A percentile compares a stretch with the other conserved stretches of the same genome.
These are phyloP conservation scores for Poa pratensis DNA, from an alignment of 176 grass and related monocot species.

Conservation along the genomic window DNA sequence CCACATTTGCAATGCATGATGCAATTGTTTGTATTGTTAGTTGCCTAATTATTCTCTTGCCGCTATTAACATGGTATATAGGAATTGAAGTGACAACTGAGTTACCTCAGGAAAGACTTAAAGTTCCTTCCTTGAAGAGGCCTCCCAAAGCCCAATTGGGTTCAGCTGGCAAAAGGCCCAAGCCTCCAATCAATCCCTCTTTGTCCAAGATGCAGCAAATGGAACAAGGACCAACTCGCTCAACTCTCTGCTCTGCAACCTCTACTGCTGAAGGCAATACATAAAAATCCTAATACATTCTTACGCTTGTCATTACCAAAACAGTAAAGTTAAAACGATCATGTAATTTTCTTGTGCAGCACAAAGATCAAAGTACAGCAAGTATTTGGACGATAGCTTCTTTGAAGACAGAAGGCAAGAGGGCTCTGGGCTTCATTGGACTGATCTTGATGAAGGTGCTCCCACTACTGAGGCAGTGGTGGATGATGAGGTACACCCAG, in stretches of 20 bases:
- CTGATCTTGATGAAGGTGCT: conserved; percentile 23
- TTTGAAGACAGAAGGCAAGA: conserved; percentile 38
- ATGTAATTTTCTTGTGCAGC: conserved; percentile 23
- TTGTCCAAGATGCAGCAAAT: conserved; percentile 51
- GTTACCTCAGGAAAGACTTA: conserved; percentile 51
- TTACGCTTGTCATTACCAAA: conserved; percentile 14
- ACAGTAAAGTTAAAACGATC: neutral
- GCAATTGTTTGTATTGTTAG: conserved; percentile 9
- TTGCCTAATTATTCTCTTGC: conserved; percentile 25
- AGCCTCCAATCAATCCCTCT: conserved; percentile 24
- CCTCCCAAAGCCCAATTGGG: conserved; percentile 30
- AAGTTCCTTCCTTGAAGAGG: conserved; percentile 38
- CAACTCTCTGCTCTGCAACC: conserved; percentile 28
- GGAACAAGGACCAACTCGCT: conserved; percentile 40
- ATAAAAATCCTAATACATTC: conserved; percentile 36
- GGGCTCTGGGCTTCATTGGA: conserved; percentile 19
- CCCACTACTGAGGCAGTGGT: conserved; percentile 45
- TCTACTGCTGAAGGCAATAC: conserved; percentile 41
- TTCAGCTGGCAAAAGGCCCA: conserved; percentile 35
- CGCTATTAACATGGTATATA: conserved; percentile 3
- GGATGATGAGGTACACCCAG: conserved; percentile 84
- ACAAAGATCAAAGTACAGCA: conserved; percentile 61
- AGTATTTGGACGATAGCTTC: conserved; percentile 55
- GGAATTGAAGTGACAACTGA: conserved; percentile 62
- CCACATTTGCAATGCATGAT: neutral